These are phyloP conservation scores for Polychytrium aggregatum DNA, from an alignment of 192 early-diverging fungal species.

Conservation along the genomic window DNA sequence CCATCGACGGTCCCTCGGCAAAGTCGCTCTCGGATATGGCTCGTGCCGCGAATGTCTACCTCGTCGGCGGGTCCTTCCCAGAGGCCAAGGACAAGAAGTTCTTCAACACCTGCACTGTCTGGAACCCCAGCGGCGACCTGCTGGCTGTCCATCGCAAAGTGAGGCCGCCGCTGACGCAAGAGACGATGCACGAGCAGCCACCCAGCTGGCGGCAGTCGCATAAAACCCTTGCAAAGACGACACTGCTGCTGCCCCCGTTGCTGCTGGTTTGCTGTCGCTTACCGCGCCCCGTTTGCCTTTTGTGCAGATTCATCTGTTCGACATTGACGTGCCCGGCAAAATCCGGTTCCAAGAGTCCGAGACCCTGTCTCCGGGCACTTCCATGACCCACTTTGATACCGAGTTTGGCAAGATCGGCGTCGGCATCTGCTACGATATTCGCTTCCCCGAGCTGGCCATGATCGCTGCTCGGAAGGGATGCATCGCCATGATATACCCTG, in stretches of 20 bases:
- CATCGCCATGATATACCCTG: slow-evolving; percentile 91
- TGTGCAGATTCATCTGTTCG: slow-evolving; percentile 78
- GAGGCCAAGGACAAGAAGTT: slow-evolving; percentile 37
- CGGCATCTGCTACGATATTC: slow-evolving; percentile 94
- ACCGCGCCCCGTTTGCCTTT: no score
- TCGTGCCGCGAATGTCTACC: slow-evolving; percentile 72
- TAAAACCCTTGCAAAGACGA: slow-evolving; percentile 1
- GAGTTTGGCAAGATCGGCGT: slow-evolving; percentile 77
- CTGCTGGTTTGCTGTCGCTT: no score
- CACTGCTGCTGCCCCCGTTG: no score
- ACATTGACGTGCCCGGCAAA: slow-evolving; percentile 89
- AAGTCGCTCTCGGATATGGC: slow-evolving; percentile 71
- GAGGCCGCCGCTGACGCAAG: no score
- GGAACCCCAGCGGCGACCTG: slow-evolving; percentile 17
- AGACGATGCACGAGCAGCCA: no score
- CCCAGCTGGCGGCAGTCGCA: no score
- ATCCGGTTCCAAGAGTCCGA: slow-evolving; percentile 85
- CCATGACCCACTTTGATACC: slow-evolving; percentile 69
- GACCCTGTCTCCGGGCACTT: slow-evolving; percentile 61
- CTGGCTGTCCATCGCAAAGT: slow-evolving; percentile 29
- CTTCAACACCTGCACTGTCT: slow-evolving; percentile 38
- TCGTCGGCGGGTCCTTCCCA: slow-evolving; percentile 80
- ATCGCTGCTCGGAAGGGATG: slow-evolving; percentile 80
- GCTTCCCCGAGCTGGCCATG: slow-evolving; percentile 95
- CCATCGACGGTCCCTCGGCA: slow-evolving; percentile 60